Conservation (phyloP, 1,284 basidiomycete genomes). For the Jaminaea rosea region DNA sequence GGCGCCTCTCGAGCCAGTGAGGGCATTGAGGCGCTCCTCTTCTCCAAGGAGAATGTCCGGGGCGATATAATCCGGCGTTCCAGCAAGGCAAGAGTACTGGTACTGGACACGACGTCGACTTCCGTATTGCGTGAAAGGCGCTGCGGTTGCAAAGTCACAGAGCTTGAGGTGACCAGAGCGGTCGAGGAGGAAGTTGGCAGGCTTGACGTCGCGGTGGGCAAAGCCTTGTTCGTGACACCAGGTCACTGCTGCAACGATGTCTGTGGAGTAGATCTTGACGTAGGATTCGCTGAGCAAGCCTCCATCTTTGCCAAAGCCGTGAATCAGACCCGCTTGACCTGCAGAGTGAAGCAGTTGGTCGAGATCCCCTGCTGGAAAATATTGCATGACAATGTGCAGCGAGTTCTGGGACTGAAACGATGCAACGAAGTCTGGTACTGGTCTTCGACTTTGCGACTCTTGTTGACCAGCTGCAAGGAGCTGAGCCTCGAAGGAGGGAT, state of each 20-base stretch:
- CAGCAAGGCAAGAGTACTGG: conserved; percentile 35
- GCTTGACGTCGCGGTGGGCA: conserved; percentile 44
- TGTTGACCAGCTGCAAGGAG: conserved; percentile 13
- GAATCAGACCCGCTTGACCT: neutral
- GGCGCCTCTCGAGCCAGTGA: neutral
- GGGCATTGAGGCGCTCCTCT: conserved; percentile 18
- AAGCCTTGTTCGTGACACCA: conserved; percentile 40
- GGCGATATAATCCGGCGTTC: conserved; percentile 45
- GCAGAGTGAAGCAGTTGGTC: conserved; percentile 36
- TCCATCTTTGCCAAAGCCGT: conserved; percentile 7
- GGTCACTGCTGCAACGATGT: conserved; percentile 41
- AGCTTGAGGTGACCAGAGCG: conserved; percentile 39
- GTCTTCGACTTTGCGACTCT: neutral
- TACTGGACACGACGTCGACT: conserved; percentile 24
- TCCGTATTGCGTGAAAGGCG: conserved; percentile 29
- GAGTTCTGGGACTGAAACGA: conserved; percentile 37
- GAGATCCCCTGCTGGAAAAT: conserved; percentile 42
- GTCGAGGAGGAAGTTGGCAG: conserved; percentile 42
- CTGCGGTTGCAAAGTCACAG: conserved; percentile 44
- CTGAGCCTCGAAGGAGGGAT: conserved; percentile 33
- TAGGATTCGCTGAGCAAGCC: conserved; percentile 35
- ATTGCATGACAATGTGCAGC: conserved; percentile 45
- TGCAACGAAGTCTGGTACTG: conserved; percentile 33
- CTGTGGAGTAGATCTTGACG: conserved; percentile 32
- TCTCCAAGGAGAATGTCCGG: conserved; percentile 42